phyloP scores from a whole-genome alignment of 345 rosid genomes.

The Brassica napus region DNA sequence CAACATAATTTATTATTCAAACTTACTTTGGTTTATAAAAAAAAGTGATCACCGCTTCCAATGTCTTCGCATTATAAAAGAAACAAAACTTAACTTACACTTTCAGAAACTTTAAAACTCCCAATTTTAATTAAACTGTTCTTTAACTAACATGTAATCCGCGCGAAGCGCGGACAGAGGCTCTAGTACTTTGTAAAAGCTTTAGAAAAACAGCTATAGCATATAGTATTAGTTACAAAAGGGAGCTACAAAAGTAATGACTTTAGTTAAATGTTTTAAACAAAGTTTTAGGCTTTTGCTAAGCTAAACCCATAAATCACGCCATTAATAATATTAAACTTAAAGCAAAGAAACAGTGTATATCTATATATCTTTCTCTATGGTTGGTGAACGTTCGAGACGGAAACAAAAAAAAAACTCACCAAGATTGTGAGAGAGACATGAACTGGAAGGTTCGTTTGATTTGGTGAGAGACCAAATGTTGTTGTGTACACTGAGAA shows the following conservation, averaged over 20 bases:
- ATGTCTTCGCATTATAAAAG: no score
- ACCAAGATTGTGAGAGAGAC: slow-evolving; percentile 37
- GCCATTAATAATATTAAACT: slow-evolving; percentile 13
- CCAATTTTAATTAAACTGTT: no score
- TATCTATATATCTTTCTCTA: not conserved
- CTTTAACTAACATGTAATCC: no score
- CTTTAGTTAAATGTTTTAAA: slow-evolving; percentile 16
- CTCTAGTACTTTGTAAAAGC: not conserved
- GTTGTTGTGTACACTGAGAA: slow-evolving; percentile 27
- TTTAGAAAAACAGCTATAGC: not conserved
- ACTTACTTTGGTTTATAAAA: no score
- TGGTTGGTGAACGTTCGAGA: slow-evolving; percentile 30
- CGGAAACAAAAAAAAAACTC: not conserved
- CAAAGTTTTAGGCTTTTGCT: slow-evolving; percentile 9
- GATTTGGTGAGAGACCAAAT: slow-evolving; percentile 28
- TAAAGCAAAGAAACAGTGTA: slow-evolving; percentile 14
- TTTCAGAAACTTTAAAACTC: no score
- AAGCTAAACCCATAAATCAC: slow-evolving; percentile 28
- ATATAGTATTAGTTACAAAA: slow-evolving; percentile 6
- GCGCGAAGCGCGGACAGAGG: no score
- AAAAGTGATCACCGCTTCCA: no score
- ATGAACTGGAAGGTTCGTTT: slow-evolving; percentile 24
- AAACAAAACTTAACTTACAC: no score
- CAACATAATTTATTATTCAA: no score
- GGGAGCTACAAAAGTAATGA: slow-evolving; percentile 18